Evolutionary conservation across 2,329 filamentous ascomycete species (phyloP), one percentile per base, ranked within the genome.

Genomic region (Phialocephala subalpina): DNA sequence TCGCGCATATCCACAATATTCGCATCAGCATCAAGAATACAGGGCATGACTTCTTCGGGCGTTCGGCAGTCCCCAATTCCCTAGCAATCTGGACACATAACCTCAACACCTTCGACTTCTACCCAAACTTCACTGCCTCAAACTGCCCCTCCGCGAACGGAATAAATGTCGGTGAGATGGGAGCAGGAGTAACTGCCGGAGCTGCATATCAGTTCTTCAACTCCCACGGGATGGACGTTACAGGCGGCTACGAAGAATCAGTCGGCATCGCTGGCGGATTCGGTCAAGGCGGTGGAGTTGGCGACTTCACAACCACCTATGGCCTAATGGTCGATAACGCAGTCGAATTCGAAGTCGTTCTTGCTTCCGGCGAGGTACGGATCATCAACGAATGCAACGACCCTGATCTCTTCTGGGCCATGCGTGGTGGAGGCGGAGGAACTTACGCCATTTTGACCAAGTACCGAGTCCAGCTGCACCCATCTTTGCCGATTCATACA

Each of bases 261-360:
- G 69, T 69, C 27, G 64, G 63, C 7, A 49, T 49, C 47, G 56
- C 62, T 20, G 69, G 69, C 18, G 88, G 88, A 0, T 91, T 86
- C 58, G 79, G 83, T 2, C 86, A 87, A 27, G 87, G 87, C 0
- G 88, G 86, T 1, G 88, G 88, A 0, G 87, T 91, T 73, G 84
- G 82, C 0, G 74, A 84, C 0, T 76, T 90, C 1, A 75, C 79
- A 0, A 82, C 85, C 0, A 78, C 76, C 1, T 83, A 84, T 64
- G 88, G 81, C 81, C 56, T 91, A 14, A 87, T 79, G 1, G 86
- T 84, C 0, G 89, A 91, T 69, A 83, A 90, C 36, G 84, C 87
- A n/a, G 58, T 67, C n/a, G 59, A 59, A 20, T 64, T 71, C 38
- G 61, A 68, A 29, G 64, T 68, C 27, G 66, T 71, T 18, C 68